These are phyloP conservation scores for Boletellus ananas DNA, from an alignment of 768 basidiomycete genomes.

Conservation along the genomic window DNA sequence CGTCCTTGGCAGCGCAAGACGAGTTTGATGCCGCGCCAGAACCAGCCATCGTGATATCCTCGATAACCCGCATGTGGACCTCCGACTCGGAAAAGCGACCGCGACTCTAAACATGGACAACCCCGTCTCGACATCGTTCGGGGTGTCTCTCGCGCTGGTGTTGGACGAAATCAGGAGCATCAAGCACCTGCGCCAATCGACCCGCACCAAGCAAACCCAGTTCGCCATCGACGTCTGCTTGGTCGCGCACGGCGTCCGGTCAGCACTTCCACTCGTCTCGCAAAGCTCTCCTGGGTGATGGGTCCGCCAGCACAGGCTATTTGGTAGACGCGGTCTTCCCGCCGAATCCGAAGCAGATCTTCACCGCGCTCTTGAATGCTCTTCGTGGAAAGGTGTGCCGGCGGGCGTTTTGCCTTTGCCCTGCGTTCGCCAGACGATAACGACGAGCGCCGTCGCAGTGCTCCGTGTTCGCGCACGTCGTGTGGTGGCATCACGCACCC, in stretches of 20 bases:
- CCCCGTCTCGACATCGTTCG: constrained; percentile 4
- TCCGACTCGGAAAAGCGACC: too few species aligned
- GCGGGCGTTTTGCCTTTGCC: constrained; percentile 6
- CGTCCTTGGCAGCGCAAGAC: too few species aligned
- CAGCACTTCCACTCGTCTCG: constrained; percentile 4
- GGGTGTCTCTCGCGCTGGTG: constrained; percentile 20
- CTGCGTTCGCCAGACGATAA: background rate
- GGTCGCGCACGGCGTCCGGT: constrained; percentile 44
- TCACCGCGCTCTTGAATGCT: constrained; percentile 33
- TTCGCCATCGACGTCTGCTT: constrained; percentile 43
- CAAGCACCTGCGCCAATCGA: constrained; percentile 5
- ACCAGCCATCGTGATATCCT: too few species aligned
- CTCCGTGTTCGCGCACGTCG: constrained; percentile 37
- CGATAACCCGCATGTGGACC: too few species aligned
- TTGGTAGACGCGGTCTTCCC: constrained; percentile 47
- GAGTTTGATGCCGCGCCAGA: background rate
- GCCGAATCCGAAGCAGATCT: constrained; percentile 30
- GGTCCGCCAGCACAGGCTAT: constrained; percentile 35
- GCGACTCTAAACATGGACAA: constrained; percentile 2
- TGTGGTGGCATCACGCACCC: constrained; percentile 43
- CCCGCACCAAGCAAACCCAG: constrained; percentile 12
- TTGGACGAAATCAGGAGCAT: constrained; percentile 7
- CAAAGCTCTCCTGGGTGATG: background rate
- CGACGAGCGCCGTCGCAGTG: constrained; percentile 4
- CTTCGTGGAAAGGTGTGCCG: constrained; percentile 39